These are phyloP conservation scores for Purshia tridentata DNA, from an alignment of 306 rosid species.

Conservation along the genomic window DNA sequence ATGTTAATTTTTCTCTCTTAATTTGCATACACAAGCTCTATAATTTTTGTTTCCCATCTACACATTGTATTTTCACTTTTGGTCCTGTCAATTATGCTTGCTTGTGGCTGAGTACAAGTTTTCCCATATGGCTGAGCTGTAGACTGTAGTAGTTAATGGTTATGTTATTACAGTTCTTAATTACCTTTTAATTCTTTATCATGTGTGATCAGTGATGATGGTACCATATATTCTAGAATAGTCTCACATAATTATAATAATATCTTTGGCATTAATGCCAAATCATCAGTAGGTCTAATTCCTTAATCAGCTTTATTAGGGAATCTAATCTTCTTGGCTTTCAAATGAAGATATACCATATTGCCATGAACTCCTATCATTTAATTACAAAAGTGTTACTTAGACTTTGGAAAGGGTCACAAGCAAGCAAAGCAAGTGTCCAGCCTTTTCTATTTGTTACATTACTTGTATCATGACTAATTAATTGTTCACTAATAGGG, in stretches of 20 bases:
- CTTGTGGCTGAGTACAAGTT: slow-evolving; percentile 35
- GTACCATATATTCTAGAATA: background rate
- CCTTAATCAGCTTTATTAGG: slow-evolving; percentile 10
- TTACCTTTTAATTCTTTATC: slow-evolving; percentile 19
- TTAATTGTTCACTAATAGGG: background rate
- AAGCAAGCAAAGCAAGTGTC: slow-evolving; percentile 17
- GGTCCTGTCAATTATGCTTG: slow-evolving; percentile 10
- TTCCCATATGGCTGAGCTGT: slow-evolving; percentile 2
- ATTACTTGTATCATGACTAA: background rate
- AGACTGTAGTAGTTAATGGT: slow-evolving; percentile 3
- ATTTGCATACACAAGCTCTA: too few relatives aligned
- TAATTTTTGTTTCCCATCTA: too few relatives aligned
- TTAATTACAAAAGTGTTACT: background rate
- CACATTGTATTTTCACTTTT: too few relatives aligned
- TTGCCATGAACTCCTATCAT: background rate
- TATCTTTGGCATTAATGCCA: background rate
- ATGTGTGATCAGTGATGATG: slow-evolving; percentile 1
- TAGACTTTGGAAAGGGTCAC: slow-evolving; percentile 4
- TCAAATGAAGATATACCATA: slow-evolving; percentile 24
- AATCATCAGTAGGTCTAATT: slow-evolving; percentile 4
- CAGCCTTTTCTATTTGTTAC: background rate
- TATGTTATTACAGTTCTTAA: background rate
- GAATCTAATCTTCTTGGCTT: slow-evolving; percentile 30
- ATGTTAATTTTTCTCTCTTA: too few relatives aligned
- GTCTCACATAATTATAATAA: background rate